Evolutionary conservation across 2,329 filamentous ascomycete genomes (phyloP), one percentile per base, ranked within the genome.

Genomic region (Ophiostoma sp.): DNA sequence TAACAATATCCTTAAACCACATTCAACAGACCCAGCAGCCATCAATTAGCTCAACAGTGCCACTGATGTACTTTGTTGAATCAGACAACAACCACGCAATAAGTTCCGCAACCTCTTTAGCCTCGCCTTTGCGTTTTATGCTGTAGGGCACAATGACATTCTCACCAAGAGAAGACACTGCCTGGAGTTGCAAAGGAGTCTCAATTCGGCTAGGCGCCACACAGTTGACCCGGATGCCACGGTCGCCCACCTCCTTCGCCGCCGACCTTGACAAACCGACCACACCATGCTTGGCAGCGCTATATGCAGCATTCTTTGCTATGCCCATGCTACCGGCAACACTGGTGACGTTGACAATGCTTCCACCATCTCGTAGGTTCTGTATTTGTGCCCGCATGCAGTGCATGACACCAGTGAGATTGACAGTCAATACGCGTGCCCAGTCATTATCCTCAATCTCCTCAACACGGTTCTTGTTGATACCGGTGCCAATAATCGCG

Each of bases 381-480:
- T 48, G 68, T 42, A 77, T 50, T 73, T 77, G 25, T 0, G 75
- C 72, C 85, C 85, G 81, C 75, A 87, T 76, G 74, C 84, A 86
- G 77, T 86, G 85, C 85, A 87, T 86, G 59, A 81, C 83, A 25
- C 85, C 86, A 11, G 84, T 86, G 70, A 87, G 77, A 73, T 87
- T 87, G 61, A 86, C 81, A 6, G 79, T 81, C 48, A 87, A 85
- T 71, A 86, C 84, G 69, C 80, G 82, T 63, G 86, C 78, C 85
- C 85, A 87, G 71, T 85, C 84, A 33, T 82, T 81, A 71, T 86
- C 85, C 28, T 84, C 83, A 25, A 52, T 52, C 50, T 85, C 77
- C 22, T 85, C 84, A 1, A 80, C 79, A 25, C 86, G 79, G 1
- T 81, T 75, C 63, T 80, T 78, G 71, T 81, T 75, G 12, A 81